Conservation (phyloP, 768 basidiomycete genomes). For the Lentinula raphanica region DNA sequence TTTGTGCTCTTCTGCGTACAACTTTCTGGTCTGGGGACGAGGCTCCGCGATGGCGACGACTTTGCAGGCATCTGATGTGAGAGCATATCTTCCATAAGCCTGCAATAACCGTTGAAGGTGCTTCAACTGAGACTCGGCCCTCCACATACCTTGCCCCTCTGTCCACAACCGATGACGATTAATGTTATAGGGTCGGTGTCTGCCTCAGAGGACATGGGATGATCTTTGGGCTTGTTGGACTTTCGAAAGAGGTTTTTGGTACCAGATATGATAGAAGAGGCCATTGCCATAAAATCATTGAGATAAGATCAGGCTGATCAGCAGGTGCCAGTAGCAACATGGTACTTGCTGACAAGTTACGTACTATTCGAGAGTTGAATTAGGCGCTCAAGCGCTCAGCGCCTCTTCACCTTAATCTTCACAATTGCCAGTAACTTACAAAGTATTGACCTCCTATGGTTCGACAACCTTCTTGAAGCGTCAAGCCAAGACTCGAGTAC, state of each 20-base stretch:
- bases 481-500: too few species aligned
- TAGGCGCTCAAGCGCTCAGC: too few species aligned
- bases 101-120: constrained; percentile 17
- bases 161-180: constrained; percentile 78
- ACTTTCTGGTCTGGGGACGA: constrained; percentile 54
- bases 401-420: too few species aligned
- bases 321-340: constrained; percentile 65
- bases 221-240: constrained; percentile 20
- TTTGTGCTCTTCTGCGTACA: constrained; percentile 51
- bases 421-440: too few species aligned
- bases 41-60: constrained; percentile 87
- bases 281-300: constrained; percentile 36
- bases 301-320: constrained; percentile 68
- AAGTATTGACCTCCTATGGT: too few species aligned
- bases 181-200: constrained; percentile 51
- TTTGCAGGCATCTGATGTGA: constrained; percentile 59
- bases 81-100: constrained; percentile 62
- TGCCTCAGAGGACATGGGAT: constrained; percentile 10
- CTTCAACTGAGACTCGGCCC: background rate
- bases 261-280: constrained; percentile 22
- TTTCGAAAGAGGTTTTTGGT: constrained; percentile 33
- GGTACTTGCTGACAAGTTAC: constrained; percentile 43
- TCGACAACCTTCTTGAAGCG: too few species aligned
- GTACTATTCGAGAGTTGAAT: too few species aligned
- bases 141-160: constrained; percentile 65